phyloP scores from a whole-genome alignment of 345 rosid species.

The Eucalyptus pauciflora region DNA sequence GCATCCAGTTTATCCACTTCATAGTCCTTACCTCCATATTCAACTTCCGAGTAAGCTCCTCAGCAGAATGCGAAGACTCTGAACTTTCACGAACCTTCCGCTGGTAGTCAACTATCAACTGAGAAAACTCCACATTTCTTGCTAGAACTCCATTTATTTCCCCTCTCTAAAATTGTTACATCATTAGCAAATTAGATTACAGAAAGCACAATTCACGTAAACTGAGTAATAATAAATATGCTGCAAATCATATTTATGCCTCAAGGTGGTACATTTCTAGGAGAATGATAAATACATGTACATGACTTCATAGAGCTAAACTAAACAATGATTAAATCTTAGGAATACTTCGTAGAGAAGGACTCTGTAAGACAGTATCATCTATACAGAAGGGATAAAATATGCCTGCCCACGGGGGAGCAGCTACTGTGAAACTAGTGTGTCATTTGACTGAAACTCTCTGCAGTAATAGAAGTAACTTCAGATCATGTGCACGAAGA shows the following conservation, averaged over 20 bases:
- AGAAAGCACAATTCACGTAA: background rate
- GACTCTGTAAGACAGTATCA: background rate
- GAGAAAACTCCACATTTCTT: slow-evolving; percentile 87
- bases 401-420: background rate
- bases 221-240: background rate
- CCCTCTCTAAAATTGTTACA: slow-evolving; percentile 34
- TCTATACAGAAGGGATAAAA: background rate
- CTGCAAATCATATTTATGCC: background rate
- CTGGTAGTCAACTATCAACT: slow-evolving; percentile 68
- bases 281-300: background rate
- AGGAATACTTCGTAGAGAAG: background rate
- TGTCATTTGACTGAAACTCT: background rate
- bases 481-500: background rate
- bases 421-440: background rate
- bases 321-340: background rate
- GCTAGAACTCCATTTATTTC: slow-evolving; percentile 53
- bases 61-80: slow-evolving; percentile 55
- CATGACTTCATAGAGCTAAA: background rate
- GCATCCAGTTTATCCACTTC: background rate
- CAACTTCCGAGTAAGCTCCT: slow-evolving; percentile 71
- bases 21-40: slow-evolving; percentile 57
- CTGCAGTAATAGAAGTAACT: background rate
- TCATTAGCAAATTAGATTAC: background rate
- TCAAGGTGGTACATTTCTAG: background rate
- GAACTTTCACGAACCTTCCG: slow-evolving; percentile 72